Percentiles rank a stretch among this genome's conserved stretches.
These are phyloP conservation scores for Brasenia schreberi DNA, from an alignment of 164 flowering plant genomes.

Conservation along the genomic window DNA sequence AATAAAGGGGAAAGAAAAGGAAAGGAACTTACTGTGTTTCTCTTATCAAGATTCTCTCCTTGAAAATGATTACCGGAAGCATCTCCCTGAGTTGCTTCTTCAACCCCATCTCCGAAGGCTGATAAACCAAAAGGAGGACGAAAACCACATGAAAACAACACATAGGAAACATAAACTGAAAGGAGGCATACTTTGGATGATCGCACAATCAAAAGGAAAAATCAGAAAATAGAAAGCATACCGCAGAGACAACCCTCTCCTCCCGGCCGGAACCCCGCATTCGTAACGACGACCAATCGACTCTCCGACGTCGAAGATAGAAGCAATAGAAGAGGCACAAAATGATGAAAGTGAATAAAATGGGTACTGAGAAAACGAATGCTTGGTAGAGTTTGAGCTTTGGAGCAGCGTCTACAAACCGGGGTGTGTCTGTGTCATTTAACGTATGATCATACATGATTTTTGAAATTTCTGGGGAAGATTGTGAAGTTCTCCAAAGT, in stretches of 20 bases:
- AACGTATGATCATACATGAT: background rate
- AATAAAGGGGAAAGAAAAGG: too few species aligned
- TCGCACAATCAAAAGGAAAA: background rate
- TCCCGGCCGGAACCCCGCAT: background rate
- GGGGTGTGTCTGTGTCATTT: background rate
- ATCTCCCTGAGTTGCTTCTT: slow-evolving; percentile 78
- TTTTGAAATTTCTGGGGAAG: too few species aligned
- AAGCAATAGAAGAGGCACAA: slow-evolving; percentile 44
- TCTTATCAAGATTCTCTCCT: slow-evolving; percentile 59
- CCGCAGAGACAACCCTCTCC: background rate
- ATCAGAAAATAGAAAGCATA: background rate
- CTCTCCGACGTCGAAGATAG: slow-evolving; percentile 52
- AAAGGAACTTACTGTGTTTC: slow-evolving; percentile 62
- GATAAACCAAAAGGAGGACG: slow-evolving; percentile 2
- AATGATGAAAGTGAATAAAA: slow-evolving; percentile 43
- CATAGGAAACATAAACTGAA: background rate
- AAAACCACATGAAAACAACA: background rate
- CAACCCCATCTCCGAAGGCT: slow-evolving; percentile 43
- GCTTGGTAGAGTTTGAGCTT: slow-evolving; percentile 46
- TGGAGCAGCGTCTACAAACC: slow-evolving; percentile 15
- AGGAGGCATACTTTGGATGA: background rate
- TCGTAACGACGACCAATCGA: slow-evolving; percentile 32
- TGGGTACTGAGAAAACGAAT: slow-evolving; percentile 51
- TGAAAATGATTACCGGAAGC: slow-evolving; percentile 67
- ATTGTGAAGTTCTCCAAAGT: too few species aligned